Base-by-base conservation (phyloP, 1,139 yeast species). In the Nakaseomyces uthaithaninus region DNA sequence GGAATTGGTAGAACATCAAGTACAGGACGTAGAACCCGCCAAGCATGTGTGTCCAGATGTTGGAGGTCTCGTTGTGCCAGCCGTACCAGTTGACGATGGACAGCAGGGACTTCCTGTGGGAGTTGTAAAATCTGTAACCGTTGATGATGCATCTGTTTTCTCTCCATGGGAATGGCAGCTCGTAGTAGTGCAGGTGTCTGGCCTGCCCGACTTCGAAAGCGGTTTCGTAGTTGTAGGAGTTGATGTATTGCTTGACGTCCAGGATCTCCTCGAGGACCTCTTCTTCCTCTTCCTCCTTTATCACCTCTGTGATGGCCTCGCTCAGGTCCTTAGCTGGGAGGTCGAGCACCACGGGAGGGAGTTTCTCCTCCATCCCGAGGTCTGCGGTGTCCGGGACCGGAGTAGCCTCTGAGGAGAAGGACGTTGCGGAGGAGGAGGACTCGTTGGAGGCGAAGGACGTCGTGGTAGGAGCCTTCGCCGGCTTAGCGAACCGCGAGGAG, bases 111-210 rank as follows among this genome's bases (percentile, higher is more conserved):
- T 72, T 70, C 3, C 56, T 41, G 57, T 83, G 91, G 37, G 74
- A 72, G 46, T 75, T 68, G 42, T 83, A 79, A 63, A 91, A 91
- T 47, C 97, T 67, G 65, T 91, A 91, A 1, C 97, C 97, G 40
- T 77, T 65, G 26, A 82, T 68, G 43, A 91, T 85, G 59, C 75
- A 87, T 44, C 87, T 80, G 64, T 91, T 91, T 60, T 89, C 96
- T 56, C 94, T 73, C 95, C 96, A 91, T 39, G 84, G 85, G 48
- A 80, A 74, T 1, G 98, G 98, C 39, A 91, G 67, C 59, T 91
- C 94, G 56, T 85, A 86, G 62, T 82, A 84, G 51, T 86, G 87
- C 39, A 91, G 64, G 44, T 80, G 72, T 40, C 79, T 61, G 6
- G 64, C 49, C 31, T 73, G 66, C 2, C 94, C 93, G 8, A 66